These are phyloP conservation scores for Excoecaria cochinchinensis DNA, from an alignment of 345 rosid species.

Conservation along the genomic window DNA sequence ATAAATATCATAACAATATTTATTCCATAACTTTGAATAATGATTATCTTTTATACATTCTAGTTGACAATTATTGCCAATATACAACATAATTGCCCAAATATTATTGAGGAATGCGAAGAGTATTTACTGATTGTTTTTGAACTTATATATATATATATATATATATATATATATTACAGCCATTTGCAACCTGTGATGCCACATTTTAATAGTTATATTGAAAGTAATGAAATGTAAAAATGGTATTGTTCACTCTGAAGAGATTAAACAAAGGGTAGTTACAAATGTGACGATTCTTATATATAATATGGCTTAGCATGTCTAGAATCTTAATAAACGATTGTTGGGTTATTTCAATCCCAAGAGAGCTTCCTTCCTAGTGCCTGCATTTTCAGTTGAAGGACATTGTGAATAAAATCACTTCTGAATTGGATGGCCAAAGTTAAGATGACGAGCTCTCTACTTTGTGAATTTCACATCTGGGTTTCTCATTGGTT, in stretches of 20 bases:
- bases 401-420: not conserved
- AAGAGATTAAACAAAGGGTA: not conserved
- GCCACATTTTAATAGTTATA: no score
- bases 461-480: slow-evolving; percentile 48
- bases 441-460: not conserved
- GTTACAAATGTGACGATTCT: not conserved
- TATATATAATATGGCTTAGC: not conserved
- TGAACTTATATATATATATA: no score
- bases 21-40: no score
- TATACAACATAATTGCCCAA: no score
- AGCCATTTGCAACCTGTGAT: no score
- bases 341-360: not conserved
- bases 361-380: not conserved
- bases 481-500: slow-evolving; percentile 85
- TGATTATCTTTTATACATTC: no score
- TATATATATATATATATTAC: no score
- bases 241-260: not conserved
- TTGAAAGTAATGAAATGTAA: not conserved
- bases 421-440: not conserved
- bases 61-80: no score
- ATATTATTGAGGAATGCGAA: no score
- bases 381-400: not conserved
- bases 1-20: no score
- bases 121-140: no score
- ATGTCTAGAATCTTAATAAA: not conserved